Percentiles rank a stretch among this genome's conserved stretches.
phyloP scores from a whole-genome alignment of 2,329 filamentous ascomycete genomes.

The Apiospora marii region DNA sequence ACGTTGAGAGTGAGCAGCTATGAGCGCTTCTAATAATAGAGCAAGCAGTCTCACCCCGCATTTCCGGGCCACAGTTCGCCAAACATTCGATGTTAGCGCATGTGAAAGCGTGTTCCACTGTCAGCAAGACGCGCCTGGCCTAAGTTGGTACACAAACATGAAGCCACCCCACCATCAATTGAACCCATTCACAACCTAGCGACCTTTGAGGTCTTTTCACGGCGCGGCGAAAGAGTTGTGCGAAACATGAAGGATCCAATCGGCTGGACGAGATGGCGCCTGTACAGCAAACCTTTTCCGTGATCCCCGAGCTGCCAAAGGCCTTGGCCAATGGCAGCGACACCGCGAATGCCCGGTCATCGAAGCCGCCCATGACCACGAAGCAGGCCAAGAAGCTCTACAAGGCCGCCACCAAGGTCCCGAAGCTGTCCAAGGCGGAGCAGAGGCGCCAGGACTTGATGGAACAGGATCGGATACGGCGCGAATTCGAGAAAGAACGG shows the following conservation, averaged over 20 bases:
- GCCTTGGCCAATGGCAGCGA: constrained; percentile 34
- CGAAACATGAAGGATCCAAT: constrained; percentile 18
- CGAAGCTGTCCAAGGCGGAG: constrained; percentile 58
- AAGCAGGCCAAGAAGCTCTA: constrained; percentile 63
- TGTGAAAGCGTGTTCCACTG: background rate
- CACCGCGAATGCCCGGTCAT: constrained; percentile 27
- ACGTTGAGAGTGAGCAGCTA: background rate
- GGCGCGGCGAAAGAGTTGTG: background rate
- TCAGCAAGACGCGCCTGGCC: background rate
- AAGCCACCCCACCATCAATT: background rate
- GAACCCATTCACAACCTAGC: background rate
- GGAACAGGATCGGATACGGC: constrained; percentile 63
- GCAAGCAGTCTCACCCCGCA: background rate
- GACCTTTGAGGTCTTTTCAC: background rate
- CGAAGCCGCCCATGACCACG: constrained; percentile 55
- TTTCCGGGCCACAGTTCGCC: background rate
- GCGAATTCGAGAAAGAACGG: constrained; percentile 59
- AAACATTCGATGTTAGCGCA: background rate
- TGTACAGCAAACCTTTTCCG: constrained; percentile 45
- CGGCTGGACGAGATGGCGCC: constrained; percentile 40
- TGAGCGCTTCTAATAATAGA: background rate
- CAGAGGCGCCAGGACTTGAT: constrained; percentile 48
- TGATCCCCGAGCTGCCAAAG: constrained; percentile 45
- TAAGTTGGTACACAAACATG: background rate
- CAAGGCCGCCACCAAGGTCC: constrained; percentile 58